Evolutionary conservation across 306 rosid genomes (phyloP).

Genomic region (Fragaria nilgerrensis): DNA sequence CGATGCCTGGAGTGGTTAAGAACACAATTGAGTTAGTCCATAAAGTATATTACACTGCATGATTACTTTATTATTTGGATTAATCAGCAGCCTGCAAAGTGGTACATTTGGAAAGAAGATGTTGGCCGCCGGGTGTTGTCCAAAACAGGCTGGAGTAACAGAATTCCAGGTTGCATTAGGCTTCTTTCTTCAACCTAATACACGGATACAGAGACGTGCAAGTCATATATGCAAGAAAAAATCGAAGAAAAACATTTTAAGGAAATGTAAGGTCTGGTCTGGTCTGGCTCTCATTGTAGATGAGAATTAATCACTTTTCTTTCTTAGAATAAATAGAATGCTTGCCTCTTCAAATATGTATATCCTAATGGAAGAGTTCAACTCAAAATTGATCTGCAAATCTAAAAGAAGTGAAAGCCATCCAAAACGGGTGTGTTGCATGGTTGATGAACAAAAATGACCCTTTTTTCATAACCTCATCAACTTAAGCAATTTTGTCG

Average conservation of each 20-base stretch:
- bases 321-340: neutral
- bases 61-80: neutral
- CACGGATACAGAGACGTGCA: conserved; percentile 14
- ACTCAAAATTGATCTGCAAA: too few relatives aligned
- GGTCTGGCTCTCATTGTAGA: too few relatives aligned
- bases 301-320: too few relatives aligned
- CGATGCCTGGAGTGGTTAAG: conserved; percentile 2
- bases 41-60: neutral
- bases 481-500: too few relatives aligned
- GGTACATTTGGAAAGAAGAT: conserved; percentile 16
- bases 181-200: conserved; percentile 13
- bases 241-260: neutral
- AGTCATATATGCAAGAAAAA: neutral
- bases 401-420: too few relatives aligned
- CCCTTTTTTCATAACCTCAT: too few relatives aligned
- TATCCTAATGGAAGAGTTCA: too few relatives aligned
- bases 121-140: conserved; percentile 10
- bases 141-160: neutral
- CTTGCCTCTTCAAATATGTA: neutral
- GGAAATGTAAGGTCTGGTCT: neutral
- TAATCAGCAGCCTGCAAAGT: conserved; percentile 8
- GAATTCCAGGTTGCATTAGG: neutral
- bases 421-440: too few relatives aligned
- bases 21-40: neutral
- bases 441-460: too few relatives aligned